These are phyloP conservation scores for Rhododendron vialii DNA, from an alignment of 148 eudicot genomes.

Conservation along the genomic window DNA sequence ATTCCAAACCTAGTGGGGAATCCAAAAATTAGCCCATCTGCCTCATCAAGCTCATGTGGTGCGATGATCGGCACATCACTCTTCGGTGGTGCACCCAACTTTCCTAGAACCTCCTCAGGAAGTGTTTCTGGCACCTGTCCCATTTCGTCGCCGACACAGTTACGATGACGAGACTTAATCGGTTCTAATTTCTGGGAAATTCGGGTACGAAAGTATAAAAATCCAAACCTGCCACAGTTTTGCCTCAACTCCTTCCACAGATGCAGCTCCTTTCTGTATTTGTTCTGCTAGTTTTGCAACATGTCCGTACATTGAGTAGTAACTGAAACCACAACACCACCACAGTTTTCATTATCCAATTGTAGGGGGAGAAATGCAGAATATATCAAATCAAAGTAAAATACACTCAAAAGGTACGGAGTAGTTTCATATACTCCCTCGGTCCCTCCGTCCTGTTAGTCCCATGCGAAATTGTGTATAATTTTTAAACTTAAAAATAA, in stretches of 20 bases:
- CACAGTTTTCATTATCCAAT: background rate
- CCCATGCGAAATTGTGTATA: no score
- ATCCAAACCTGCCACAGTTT: conserved; percentile 70
- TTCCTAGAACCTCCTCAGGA: conserved; percentile 47
- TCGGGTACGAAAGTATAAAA: background rate
- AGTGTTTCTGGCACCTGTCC: conserved; percentile 68
- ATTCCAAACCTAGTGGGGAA: conserved; percentile 79
- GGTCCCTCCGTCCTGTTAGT: no score
- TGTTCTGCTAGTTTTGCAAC: conserved; percentile 62
- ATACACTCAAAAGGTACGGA: no score
- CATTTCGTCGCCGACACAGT: background rate
- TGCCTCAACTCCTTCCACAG: conserved; percentile 83
- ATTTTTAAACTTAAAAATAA: no score
- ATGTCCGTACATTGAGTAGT: conserved; percentile 78
- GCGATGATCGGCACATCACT: conserved; percentile 53
- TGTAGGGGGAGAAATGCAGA: background rate
- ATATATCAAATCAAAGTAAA: background rate
- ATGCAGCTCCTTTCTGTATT: conserved; percentile 71
- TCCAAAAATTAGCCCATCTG: conserved; percentile 71
- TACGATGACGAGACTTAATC: background rate
- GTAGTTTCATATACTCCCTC: no score
- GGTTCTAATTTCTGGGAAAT: background rate
- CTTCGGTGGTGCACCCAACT: conserved; percentile 71
- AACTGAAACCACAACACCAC: conserved; percentile 28
- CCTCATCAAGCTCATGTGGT: conserved; percentile 56